Evolutionary conservation across 1,284 basidiomycete species (phyloP), one percentile per base, ranked within the genome.

Genomic region (Veloporphyrellus conicus): DNA sequence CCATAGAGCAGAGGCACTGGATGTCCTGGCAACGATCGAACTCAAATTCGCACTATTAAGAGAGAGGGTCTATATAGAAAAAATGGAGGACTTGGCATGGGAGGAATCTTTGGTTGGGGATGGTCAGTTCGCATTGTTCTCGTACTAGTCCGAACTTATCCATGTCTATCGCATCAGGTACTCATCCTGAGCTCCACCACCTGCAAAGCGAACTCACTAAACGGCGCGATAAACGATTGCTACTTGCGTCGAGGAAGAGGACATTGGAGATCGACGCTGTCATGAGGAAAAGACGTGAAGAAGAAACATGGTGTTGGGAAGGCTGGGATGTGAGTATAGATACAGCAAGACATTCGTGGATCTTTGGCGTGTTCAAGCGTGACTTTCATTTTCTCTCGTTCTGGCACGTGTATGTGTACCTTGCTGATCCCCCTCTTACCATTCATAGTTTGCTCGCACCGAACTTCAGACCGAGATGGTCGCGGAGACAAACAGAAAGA

Each of bases 381-480:
- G 47, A 33, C 36, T 41, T 48, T 41, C 41, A 41, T 35, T 37
- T 48, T 37, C 33, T 25, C 47, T 39, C 5, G 41, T 23, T 48
- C 33, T 39, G 40, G 25, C 45, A 39, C 6, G 2, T 12, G 29
- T 60, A 32, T 34, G 45, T 42, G 19, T 34, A 45, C 35, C 6
- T 33, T 46, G 10, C 49, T 54, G 11, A 63, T 36, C 10, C 34
- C 7, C 23, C 28, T 45, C 5, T 16, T 16, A 32, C 19, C 11
- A 5, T 39, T 20, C 39, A 37, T 43, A 88, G 85, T 63, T 81
- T 50, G 72, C 80, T 16, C 74, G 81, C 45, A 84, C 87, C 55
- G 81, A 85, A 39, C 68, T 93, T n/a, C 85, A 92, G 55, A 83
- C 78, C 0, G 79, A 84, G 15, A 86, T 92, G 84, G 82, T 92